Evolutionary conservation across 306 rosid species (phyloP).

Genomic region (Hippophae gyantsensis): DNA sequence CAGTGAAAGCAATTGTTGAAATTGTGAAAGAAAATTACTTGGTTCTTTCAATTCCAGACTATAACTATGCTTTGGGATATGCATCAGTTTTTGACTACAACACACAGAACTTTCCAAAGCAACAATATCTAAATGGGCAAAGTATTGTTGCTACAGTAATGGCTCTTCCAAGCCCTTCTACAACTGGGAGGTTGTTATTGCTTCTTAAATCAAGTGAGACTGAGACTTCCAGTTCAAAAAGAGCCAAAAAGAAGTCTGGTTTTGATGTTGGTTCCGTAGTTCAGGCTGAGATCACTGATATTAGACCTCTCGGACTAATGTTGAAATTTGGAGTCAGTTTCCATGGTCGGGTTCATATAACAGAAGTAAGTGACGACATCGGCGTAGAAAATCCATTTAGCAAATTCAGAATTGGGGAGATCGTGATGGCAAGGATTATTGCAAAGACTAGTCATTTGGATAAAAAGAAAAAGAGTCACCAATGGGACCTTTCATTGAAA

Average conservation of each 20-base stretch:
- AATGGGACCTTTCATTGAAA: conserved; percentile 75
- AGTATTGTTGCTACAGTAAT: conserved; percentile 63
- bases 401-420: conserved; percentile 66
- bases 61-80: conserved; percentile 61
- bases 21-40: conserved; percentile 76
- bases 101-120: conserved; percentile 50
- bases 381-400: conserved; percentile 55
- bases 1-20: conserved; percentile 71
- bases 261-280: conserved; percentile 73
- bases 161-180: conserved; percentile 72
- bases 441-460: conserved; percentile 51
- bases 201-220: conserved; percentile 43
- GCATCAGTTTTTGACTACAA: conserved; percentile 69
- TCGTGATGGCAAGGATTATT: conserved; percentile 57
- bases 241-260: conserved; percentile 60
- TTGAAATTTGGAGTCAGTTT: conserved; percentile 73
- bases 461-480: conserved; percentile 33
- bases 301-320: conserved; percentile 66
- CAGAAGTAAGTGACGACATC: conserved; percentile 67
- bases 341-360: conserved; percentile 71
- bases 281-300: conserved; percentile 90
- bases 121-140: conserved; percentile 58
- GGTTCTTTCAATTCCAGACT: conserved; percentile 77
- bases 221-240: conserved; percentile 58
- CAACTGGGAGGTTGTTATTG: conserved; percentile 62